phyloP scores from a whole-genome alignment of 2,329 filamentous ascomycete species.

The Trichophyton benhamiae region DNA sequence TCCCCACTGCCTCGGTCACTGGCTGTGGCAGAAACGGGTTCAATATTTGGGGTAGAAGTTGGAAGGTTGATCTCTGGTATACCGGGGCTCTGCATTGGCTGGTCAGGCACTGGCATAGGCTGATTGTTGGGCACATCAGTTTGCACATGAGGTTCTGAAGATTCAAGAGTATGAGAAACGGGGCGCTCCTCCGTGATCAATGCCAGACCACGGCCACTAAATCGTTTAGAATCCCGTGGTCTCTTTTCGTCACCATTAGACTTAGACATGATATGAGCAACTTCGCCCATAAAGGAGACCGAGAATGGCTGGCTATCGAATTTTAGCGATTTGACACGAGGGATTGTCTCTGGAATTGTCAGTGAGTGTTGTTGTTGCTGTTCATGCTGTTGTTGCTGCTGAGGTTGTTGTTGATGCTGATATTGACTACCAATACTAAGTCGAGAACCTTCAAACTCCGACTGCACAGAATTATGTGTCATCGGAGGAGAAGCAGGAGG shows the following conservation, averaged over 20 bases:
- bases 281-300: neutral
- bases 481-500: neutral
- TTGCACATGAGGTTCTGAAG: neutral
- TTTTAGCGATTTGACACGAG: neutral
- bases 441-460: neutral
- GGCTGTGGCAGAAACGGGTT: neutral
- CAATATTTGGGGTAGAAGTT: neutral
- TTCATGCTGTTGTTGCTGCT: neutral
- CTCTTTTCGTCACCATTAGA: neutral
- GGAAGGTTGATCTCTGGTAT: neutral
- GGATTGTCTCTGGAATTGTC: neutral
- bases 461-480: neutral
- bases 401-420: neutral
- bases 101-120: neutral
- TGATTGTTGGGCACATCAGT: neutral
- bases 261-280: neutral
- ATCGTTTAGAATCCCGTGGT: neutral
- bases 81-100: neutral
- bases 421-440: neutral
- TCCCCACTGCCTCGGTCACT: neutral
- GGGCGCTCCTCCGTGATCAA: neutral
- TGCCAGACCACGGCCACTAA: neutral
- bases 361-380: neutral
- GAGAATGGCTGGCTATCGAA: constrained; percentile 3
- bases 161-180: neutral